Conservation (phyloP, 371 early-diverging fungal species). For the Nosema muscidifuracis region DNA sequence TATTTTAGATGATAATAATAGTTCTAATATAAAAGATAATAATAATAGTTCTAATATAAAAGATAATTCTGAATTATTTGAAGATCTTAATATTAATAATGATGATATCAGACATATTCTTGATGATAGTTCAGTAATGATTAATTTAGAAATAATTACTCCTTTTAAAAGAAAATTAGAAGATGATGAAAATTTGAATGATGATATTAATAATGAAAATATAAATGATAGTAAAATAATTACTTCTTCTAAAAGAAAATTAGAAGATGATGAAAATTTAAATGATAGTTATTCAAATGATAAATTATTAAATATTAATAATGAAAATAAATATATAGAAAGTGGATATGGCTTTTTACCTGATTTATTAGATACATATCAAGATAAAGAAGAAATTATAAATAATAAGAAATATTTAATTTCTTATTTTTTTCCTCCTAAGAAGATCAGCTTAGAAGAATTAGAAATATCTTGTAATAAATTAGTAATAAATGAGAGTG, state of each 20-base stretch:
- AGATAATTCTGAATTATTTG: background rate
- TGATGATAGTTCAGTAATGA: background rate
- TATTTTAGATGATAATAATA: background rate
- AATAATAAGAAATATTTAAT: background rate
- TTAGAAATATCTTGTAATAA: background rate
- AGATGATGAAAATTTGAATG: background rate
- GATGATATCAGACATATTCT: background rate
- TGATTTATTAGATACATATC: constrained; percentile 32
- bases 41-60: background rate
- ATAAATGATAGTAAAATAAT: background rate
- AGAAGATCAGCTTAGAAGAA: constrained; percentile 11
- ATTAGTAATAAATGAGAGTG: constrained; percentile 34
- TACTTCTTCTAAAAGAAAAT: background rate
- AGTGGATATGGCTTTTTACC: constrained; percentile 48
- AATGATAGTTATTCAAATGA: background rate
- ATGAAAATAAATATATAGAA: constrained; percentile 14
- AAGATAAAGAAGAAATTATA: constrained; percentile 27
- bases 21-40: background rate
- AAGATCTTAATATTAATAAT: background rate
- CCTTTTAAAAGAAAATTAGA: background rate
- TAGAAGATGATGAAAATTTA: background rate
- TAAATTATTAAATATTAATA: background rate
- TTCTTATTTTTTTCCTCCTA: constrained; percentile 19
- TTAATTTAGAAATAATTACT: background rate
- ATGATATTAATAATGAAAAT: background rate